Evolutionary conservation across 208 protist genomes (phyloP), one percentile per base, ranked within the genome.

Genomic region (Blastocrithidia nonstop): DNA sequence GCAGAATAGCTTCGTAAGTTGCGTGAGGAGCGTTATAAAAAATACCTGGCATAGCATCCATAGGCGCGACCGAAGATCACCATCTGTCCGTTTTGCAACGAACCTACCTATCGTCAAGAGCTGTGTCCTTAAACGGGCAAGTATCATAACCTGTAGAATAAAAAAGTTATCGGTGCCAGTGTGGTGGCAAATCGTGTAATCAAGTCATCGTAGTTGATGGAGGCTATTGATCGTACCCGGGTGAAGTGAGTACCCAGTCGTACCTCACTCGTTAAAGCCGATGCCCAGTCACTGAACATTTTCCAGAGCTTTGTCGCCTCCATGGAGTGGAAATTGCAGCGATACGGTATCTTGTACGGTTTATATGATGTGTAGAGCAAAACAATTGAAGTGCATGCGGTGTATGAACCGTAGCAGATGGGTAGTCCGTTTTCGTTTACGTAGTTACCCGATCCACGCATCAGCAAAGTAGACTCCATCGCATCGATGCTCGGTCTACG

Each of bases 351-450:
- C 27, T 54, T 93, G 23, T 93, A 93, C 59, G 85, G 85, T 26
- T 61, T 43, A 6, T 80, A 77, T 58, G 66, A 86, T 32, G 49
- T 16, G 7, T 49, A 31, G 1, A 38, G 33, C 6, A 45, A 56
- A 17, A 61, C 50, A 6, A 37, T 90, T 13, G 73, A 88, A 48
- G 71, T 86, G 40, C 85, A 93, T 57, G 66, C 80, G 22, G 52
- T 90, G 4, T 93, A 93, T 50, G 85, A 93, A 55, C 80, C 80
- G 0, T 68, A 90, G 63, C 79, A 89, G 61, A 56, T 69, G 27
- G 75, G 79, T 25, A 78, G 61, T 44, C 42, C 52, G 3, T 58
- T 50, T 45, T 58, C 66, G 41, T 82, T 90, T 35, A 63, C 70
- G 16, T 50, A 55, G 15, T 11, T 57, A 3, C 36, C 50, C 0